Conservation (phyloP, 2,329 filamentous ascomycete species). For the Aspergillus novofumigatus region DNA sequence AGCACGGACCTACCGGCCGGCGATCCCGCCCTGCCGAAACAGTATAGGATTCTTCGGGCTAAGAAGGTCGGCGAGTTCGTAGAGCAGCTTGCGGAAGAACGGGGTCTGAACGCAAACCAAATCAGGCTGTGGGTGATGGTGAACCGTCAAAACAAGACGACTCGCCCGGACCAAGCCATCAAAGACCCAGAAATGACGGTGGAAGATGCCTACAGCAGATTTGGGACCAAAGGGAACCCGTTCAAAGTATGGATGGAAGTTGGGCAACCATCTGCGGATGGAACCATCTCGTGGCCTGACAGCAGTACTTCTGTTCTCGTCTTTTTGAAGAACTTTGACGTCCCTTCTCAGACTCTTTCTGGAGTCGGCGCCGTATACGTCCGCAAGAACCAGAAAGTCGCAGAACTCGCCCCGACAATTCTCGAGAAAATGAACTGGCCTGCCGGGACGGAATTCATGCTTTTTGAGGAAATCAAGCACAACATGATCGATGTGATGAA, state of each 20-base stretch:
- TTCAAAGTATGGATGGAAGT: conserved; percentile 87
- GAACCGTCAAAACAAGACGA: conserved; percentile 95
- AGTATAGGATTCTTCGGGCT: conserved; percentile 70
- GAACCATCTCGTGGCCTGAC: conserved; percentile 64
- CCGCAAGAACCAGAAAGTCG: conserved; percentile 79
- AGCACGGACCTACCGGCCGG: conserved; percentile 58
- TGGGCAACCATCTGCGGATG: conserved; percentile 64
- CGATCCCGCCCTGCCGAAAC: conserved; percentile 67
- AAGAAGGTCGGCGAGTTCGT: conserved; percentile 74
- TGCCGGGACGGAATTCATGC: conserved; percentile 63
- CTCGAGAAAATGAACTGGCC: conserved; percentile 82
- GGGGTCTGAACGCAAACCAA: conserved; percentile 62
- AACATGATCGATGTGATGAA: conserved; percentile 96
- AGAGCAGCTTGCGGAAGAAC: conserved; percentile 64
- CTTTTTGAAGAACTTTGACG: conserved; percentile 90
- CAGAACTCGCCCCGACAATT: conserved; percentile 75
- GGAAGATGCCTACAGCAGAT: conserved; percentile 68
- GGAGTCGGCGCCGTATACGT: conserved; percentile 85
- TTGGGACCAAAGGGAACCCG: conserved; percentile 61
- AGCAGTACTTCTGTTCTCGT: conserved; percentile 64
- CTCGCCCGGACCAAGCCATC: conserved; percentile 83
- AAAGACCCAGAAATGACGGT: conserved; percentile 71
- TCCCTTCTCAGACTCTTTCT: conserved; percentile 66
- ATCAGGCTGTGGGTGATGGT: conserved; percentile 96
- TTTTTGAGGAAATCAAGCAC: conserved; percentile 98